Base-by-base conservation (phyloP, 176 grass and related monocot species). In the Elaeis guineensis region DNA sequence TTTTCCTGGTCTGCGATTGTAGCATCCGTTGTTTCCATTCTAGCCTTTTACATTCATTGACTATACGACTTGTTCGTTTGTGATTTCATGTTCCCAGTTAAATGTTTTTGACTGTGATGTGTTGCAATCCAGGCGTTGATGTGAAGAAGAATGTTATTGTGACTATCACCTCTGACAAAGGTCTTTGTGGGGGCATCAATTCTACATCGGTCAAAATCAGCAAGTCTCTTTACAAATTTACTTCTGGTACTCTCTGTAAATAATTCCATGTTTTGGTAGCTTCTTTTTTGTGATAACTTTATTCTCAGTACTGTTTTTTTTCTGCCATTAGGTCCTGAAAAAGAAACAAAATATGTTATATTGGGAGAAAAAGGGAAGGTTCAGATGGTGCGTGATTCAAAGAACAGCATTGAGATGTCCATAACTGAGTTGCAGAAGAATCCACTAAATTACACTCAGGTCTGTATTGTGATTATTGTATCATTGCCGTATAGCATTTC, bases 111-210 rank as follows among this genome's bases (percentile, higher is more conserved):
- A 51, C 32, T 63, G 61, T 78, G 57, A 53, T 55, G 64, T 58
- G 56, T 52, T 18, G 67, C 69, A 77, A 25, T 58, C 32, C 75
- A 96, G 92, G 81, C 66, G 83, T 90, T 19, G 78, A 90, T 29
- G 87, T 96, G 58, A 90, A 96, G 86, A 90, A 96, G 69, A 96
- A 85, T 82, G 83, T 96, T 58, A 90, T 96, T 66, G 72, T 96
- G 51, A 57, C 75, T 59, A 77, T 96, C 70, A 82, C 86, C 21
- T 90, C 92, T 68, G 92, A 96, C 70, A 96, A 96, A 75, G 92
- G 92, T 53, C 86, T 96, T 52, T 96, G 92, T 70, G 92, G 92
- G 64, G 87, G 92, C 65, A 96, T 96, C 70, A 96, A 90, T 63
- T 88, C 92, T 52, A 87, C 87, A 63, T 85, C 92, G 24, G 92